Evolutionary conservation across 2,329 filamentous ascomycete genomes (phyloP).

Genomic region (Penicillium sp.): DNA sequence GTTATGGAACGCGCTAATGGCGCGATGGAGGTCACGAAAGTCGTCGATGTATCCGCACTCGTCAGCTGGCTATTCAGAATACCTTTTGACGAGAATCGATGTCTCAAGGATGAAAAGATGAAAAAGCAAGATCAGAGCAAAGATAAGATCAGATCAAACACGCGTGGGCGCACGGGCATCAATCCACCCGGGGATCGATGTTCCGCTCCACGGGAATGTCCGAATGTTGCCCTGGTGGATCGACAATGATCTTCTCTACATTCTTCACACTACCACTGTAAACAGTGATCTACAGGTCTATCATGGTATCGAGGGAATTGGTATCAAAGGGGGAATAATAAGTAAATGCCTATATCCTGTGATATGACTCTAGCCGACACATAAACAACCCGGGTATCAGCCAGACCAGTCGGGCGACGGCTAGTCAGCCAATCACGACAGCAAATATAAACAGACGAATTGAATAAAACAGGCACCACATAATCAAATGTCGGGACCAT

Average conservation of each 20-base stretch:
- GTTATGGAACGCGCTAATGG: slow-evolving; percentile 22
- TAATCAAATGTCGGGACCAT: slow-evolving; percentile 17
- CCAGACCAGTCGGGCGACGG: slow-evolving; percentile 1
- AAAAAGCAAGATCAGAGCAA: neutral
- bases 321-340: neutral
- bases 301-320: no score
- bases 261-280: slow-evolving; percentile 1
- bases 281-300: no score
- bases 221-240: slow-evolving; percentile 20
- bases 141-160: slow-evolving; percentile 26
- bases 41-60: no score
- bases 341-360: slow-evolving; percentile 14
- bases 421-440: slow-evolving; percentile 6
- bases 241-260: slow-evolving; percentile 19
- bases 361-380: neutral
- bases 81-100: neutral
- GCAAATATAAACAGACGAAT: slow-evolving; percentile 25
- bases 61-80: no score
- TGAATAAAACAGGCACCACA: slow-evolving; percentile 20
- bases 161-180: slow-evolving; percentile 25
- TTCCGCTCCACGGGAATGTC: slow-evolving; percentile 21
- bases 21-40: slow-evolving; percentile 1
- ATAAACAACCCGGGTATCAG: neutral
- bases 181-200: slow-evolving; percentile 19
- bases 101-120: neutral